phyloP scores from a whole-genome alignment of 139 green algal species.

The Astrephomene gubernaculifera region DNA sequence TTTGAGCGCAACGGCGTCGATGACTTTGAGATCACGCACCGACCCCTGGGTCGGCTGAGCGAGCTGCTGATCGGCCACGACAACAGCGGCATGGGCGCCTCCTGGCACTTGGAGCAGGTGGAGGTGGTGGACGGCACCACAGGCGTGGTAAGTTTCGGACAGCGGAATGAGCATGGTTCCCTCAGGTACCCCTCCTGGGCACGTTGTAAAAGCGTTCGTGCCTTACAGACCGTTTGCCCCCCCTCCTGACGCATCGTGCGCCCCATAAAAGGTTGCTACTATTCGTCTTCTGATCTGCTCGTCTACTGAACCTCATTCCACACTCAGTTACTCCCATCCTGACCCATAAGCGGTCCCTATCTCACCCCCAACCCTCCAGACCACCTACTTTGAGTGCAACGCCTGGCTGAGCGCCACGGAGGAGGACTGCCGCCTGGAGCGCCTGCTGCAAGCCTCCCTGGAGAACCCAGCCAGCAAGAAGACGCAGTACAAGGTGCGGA shows the following conservation, averaged over 20 bases:
- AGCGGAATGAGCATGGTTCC: no score
- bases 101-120: conserved; percentile 64
- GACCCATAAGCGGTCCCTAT: background rate
- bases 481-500: conserved; percentile 31
- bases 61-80: conserved; percentile 63
- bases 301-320: background rate
- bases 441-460: conserved; percentile 34
- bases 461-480: conserved; percentile 25
- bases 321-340: background rate
- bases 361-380: conserved; percentile 26
- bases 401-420: conserved; percentile 45
- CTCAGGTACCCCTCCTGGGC: no score
- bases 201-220: no score
- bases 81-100: conserved; percentile 52
- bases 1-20: conserved; percentile 57
- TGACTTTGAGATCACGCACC: conserved; percentile 32
- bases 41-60: conserved; percentile 38
- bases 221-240: no score
- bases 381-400: conserved; percentile 64
- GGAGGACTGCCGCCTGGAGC: conserved; percentile 52
- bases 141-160: conserved; percentile 54
- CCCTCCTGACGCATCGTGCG: no score
- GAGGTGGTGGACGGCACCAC: conserved; percentile 46
- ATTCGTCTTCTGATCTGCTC: background rate
- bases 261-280: no score